phyloP scores from a whole-genome alignment of 2,329 filamentous ascomycete genomes.

The Trichophyton equinum region DNA sequence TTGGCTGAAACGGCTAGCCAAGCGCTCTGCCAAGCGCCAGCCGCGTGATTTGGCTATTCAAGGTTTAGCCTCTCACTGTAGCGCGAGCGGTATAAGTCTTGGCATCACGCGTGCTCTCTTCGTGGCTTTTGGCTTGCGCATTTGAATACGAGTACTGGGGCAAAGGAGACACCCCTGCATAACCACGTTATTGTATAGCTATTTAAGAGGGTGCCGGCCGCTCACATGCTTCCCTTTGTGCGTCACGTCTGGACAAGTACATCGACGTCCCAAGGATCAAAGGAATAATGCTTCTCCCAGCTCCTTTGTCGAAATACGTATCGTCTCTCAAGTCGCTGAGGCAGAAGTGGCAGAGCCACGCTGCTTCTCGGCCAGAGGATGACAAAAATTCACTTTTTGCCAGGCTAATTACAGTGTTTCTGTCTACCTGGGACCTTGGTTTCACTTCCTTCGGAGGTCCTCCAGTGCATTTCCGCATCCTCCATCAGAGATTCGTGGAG shows the following conservation, averaged over 20 bases:
- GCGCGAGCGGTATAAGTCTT: background rate
- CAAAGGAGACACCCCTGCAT: background rate
- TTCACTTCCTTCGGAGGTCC: slow-evolving; percentile 56
- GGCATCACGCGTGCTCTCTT: background rate
- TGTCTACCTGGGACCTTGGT: slow-evolving; percentile 47
- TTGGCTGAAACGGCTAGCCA: background rate
- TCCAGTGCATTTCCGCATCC: slow-evolving; percentile 57
- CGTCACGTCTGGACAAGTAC: background rate
- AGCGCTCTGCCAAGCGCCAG: background rate
- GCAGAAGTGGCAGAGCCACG: background rate
- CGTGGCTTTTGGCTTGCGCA: background rate
- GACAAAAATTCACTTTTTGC: slow-evolving; percentile 9
- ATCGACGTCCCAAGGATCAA: background rate
- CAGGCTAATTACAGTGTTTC: slow-evolving; percentile 25
- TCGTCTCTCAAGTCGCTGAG: background rate
- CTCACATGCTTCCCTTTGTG: background rate
- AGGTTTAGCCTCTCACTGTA: background rate
- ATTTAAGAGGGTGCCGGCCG: background rate
- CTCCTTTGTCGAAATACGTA: background rate
- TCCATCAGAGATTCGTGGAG: slow-evolving; percentile 50
- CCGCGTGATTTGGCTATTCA: background rate
- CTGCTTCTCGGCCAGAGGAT: background rate
- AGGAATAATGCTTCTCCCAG: background rate
- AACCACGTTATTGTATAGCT: background rate
- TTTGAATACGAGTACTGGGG: background rate